Evolutionary conservation across 176 grass and related monocot species (phyloP), one percentile per base, ranked within the genome.

Genomic region (Oryza australiensis): DNA sequence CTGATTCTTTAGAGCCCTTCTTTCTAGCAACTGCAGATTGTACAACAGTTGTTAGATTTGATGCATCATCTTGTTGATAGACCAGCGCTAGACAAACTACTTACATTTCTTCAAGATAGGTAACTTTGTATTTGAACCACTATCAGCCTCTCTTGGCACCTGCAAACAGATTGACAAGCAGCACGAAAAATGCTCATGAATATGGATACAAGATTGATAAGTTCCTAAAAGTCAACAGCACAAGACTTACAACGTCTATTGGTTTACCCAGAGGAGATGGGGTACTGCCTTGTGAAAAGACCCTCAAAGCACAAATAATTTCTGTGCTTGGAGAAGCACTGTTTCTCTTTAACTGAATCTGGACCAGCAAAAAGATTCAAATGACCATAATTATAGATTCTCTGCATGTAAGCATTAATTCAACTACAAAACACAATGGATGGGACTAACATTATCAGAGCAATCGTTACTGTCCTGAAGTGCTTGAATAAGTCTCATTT

Each of bases 71-170:
- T 23, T 77, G 24, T 70, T 27, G 34, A 74, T 63, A 30, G 45
- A 63, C 12, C 32, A 62, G 35, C 78, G 30, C 68, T 46, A 45
- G 37, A 82, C 38, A 5, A 64, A 68, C n/a, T 33, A 70, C 80
- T 90, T 70, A 90, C 88, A 86, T 79, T 75, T 86, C 64, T 86
- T 86, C 49, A 20, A 83, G 38, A 37, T 51, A 74, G 66, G 40
- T 73, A 83, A 37, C 74, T 73, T 83, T 3, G 18, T 64, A 64
- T 62, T 53, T 83, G 80, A 64, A 27, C 62, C 69, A 68, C 63
- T 79, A 26, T 33, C 15, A 38, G 68, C 42, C 60, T 12, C 18
- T 41, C 40, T 74, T 83, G 84, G 59, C 38, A 86, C 38, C 79
- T 80, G 69, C 40, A 79, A 45, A 82, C 13, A 74, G 41, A 86